These are phyloP conservation scores for Marasmius tenuissimus DNA, from an alignment of 1,284 basidiomycete species.

Conservation along the genomic window DNA sequence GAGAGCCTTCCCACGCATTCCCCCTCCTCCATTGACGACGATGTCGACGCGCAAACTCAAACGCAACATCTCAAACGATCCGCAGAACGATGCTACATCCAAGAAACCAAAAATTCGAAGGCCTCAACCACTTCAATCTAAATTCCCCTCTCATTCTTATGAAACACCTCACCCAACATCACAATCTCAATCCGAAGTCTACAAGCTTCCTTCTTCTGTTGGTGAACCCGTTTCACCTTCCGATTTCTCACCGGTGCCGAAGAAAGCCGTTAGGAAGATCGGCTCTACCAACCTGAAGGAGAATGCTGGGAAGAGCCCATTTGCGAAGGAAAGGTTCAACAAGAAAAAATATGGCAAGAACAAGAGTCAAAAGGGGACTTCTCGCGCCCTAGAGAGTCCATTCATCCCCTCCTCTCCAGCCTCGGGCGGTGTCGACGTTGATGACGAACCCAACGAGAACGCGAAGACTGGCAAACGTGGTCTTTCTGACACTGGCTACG, in stretches of 20 bases:
- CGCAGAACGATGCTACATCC: slow-evolving; percentile 3
- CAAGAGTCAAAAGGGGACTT: not conserved
- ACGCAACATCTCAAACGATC: slow-evolving; percentile 11
- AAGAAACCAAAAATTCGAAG: slow-evolving; percentile 14
- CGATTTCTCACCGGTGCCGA: slow-evolving; percentile 18
- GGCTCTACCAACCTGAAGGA: slow-evolving; percentile 15
- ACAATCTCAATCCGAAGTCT: slow-evolving; percentile 12
- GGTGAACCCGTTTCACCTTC: slow-evolving; percentile 14
- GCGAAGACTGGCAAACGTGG: too few relatives aligned
- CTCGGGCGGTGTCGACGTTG: not conserved
- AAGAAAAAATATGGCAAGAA: slow-evolving; percentile 13
- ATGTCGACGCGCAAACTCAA: slow-evolving; percentile 12
- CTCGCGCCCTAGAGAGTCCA: slow-evolving; percentile 19
- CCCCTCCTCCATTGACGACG: slow-evolving; percentile 30
- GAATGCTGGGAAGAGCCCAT: slow-evolving; percentile 11
- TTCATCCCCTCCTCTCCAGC: slow-evolving; percentile 40
- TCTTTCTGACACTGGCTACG: too few relatives aligned
- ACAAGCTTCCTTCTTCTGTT: slow-evolving; percentile 19
- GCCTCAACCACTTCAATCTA: not conserved
- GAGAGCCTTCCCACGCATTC: slow-evolving; percentile 10
- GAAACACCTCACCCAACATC: slow-evolving; percentile 15
- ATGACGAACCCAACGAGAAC: too few relatives aligned
- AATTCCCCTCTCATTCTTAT: not conserved
- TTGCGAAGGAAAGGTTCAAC: slow-evolving; percentile 3
- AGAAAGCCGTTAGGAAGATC: not conserved